Evolutionary conservation across 352 stramenopile species (phyloP).

Genomic region (Phytophthora nicotianae): DNA sequence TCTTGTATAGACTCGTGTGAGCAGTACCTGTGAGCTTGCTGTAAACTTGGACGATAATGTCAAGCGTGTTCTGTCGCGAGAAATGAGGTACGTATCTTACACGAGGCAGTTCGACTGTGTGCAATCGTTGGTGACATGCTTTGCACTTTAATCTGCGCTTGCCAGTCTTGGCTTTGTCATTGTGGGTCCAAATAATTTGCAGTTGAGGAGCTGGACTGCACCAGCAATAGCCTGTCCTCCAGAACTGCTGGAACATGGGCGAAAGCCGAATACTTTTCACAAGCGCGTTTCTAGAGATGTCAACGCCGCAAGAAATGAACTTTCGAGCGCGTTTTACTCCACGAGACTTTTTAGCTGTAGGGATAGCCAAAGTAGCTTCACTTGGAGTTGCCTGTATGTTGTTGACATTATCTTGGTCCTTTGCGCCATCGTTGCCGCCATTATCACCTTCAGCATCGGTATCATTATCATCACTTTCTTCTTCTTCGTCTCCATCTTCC

Average conservation of each 20-base stretch:
- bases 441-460: neutral
- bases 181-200: constrained; percentile 34
- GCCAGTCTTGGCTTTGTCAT: neutral
- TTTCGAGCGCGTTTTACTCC: neutral
- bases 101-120: constrained; percentile 39
- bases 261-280: constrained; percentile 50
- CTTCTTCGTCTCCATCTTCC: constrained; percentile 4
- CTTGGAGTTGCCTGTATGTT: constrained; percentile 1
- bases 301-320: neutral
- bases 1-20: constrained; percentile 55
- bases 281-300: constrained; percentile 33
- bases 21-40: constrained; percentile 41
- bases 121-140: constrained; percentile 38
- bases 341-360: constrained; percentile 11
- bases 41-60: constrained; percentile 65
- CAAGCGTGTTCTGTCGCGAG: constrained; percentile 52
- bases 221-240: constrained; percentile 70
- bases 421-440: neutral
- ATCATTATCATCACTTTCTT: neutral
- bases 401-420: neutral
- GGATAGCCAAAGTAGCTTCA: constrained; percentile 4
- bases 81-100: constrained; percentile 55
- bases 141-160: constrained; percentile 14
- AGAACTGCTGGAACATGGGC: constrained; percentile 44
- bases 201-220: constrained; percentile 31